These are phyloP conservation scores for Angophora floribunda DNA, from an alignment of 345 rosid species.

Conservation along the genomic window DNA sequence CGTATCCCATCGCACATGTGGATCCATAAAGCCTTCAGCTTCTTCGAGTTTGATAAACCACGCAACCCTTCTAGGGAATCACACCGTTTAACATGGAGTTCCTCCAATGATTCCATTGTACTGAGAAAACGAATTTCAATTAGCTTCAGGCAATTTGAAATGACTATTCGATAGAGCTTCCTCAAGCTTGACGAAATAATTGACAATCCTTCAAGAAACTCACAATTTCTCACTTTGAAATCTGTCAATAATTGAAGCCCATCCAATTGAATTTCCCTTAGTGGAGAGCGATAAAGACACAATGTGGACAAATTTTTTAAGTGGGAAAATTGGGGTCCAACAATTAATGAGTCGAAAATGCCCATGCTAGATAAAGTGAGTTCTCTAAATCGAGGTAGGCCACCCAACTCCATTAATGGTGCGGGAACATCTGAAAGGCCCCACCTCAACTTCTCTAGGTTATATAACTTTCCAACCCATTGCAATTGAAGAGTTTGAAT, in stretches of 20 bases:
- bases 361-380: not conserved
- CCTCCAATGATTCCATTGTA: fast-evolving
- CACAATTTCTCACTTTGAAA: fast-evolving
- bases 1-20: not conserved
- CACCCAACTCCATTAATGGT: not conserved
- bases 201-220: not conserved
- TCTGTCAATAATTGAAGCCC: not conserved
- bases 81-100: fast-evolving
- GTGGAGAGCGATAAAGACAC: not conserved
- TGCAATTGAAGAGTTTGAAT: not conserved
- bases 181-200: not conserved
- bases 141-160: fast-evolving
- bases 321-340: not conserved
- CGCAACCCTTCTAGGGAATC: not conserved
- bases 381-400: not conserved
- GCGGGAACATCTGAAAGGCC: not conserved
- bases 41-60: not conserved
- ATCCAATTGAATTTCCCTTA: not conserved
- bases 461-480: not conserved
- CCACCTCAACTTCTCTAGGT: not conserved
- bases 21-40: not conserved
- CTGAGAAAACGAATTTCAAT: not conserved
- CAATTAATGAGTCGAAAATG: not conserved
- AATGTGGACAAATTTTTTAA: not conserved
- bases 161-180: fast-evolving